Evolutionary conservation across 2,329 filamentous ascomycete species (phyloP).

Genomic region (Colletotrichum sp.): DNA sequence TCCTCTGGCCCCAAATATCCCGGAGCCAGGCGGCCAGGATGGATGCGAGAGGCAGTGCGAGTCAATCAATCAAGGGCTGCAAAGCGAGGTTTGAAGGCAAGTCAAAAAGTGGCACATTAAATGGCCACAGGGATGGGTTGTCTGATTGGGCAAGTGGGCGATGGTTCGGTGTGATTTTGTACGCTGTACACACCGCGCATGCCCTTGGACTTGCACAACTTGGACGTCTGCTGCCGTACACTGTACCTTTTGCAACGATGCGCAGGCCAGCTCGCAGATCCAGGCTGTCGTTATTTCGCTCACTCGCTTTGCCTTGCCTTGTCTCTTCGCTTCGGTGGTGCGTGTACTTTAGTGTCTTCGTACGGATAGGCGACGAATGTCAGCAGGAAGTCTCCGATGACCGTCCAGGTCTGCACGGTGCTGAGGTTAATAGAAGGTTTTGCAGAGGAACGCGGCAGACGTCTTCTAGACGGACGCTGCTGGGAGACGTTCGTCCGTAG

Average conservation of each 20-base stretch:
- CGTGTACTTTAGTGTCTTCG: not conserved
- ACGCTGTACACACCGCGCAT: not conserved
- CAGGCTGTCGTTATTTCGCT: constrained; percentile 17
- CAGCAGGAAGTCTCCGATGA: not conserved
- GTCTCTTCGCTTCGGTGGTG: not conserved
- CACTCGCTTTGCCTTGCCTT: not conserved
- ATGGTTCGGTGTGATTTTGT: constrained; percentile 11
- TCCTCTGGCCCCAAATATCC: not conserved
- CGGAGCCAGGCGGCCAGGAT: not conserved
- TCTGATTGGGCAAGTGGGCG: constrained; percentile 3
- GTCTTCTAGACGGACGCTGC: not conserved
- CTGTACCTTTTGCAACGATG: not conserved
- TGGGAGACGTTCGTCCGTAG: not conserved
- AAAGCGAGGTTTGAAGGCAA: constrained; percentile 1
- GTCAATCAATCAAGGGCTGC: constrained; percentile 13
- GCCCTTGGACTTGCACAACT: not conserved
- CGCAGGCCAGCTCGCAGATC: constrained; percentile 4
- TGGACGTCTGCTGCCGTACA: not conserved
- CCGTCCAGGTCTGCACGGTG: not conserved
- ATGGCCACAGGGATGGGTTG: constrained; percentile 5
- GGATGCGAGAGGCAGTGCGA: not conserved
- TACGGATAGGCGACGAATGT: not conserved
- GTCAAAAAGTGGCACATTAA: constrained; percentile 5
- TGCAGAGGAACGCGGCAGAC: constrained; percentile 2
- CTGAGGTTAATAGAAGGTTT: constrained; percentile 9